Evolutionary conservation across 1,139 yeast species (phyloP), one percentile per base, ranked within the genome.

Genomic region (Williopsis jadinii): DNA sequence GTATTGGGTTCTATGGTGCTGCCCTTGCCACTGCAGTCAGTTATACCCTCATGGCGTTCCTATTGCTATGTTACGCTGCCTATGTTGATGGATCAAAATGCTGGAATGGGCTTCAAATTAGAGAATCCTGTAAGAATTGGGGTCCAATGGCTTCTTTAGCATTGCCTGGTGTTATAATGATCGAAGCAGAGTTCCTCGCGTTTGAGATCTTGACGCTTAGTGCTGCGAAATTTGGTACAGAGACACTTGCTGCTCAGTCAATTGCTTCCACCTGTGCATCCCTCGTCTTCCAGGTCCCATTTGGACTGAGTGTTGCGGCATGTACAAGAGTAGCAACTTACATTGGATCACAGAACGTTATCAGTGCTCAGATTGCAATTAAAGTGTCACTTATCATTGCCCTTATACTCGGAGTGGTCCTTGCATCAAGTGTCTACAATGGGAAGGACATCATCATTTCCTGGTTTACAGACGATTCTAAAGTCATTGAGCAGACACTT

Each of bases 401-500:
- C 3, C 19, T 51, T 2, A 38, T 43, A 11, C 37, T 64, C 14
- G 60, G 67, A 0, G 32, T 62, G 0, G 29, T 68, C 32, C 71
- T 62, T 37, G 60, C 59, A 36, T 27, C 49, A 2, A 36, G 54
- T 6, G 42, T 67, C 12, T 54, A 56, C 36, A 44, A 55, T 12
- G 58, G 59, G 9, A 55, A 61, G 38, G 32, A 40, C 12, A 35
- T 33, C 8, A 47, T 65, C 24, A 55, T 61, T 5, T 45, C 52
- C 13, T 37, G 46, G 55, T 74, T 39, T 41, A 57, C 59, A 3
- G 43, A 43, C 13, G 64, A 60, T 42, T 40, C 42, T 14, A 57
- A 55, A 0, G 84, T 80, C n/a, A 57, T 75, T 15, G 54, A 57
- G 9, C 53, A 75, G n/a, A 79, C 84, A 0, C 56, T 73, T 2